phyloP scores from a whole-genome alignment of 2,329 filamentous ascomycete genomes.

The Raffaelea arxii region DNA sequence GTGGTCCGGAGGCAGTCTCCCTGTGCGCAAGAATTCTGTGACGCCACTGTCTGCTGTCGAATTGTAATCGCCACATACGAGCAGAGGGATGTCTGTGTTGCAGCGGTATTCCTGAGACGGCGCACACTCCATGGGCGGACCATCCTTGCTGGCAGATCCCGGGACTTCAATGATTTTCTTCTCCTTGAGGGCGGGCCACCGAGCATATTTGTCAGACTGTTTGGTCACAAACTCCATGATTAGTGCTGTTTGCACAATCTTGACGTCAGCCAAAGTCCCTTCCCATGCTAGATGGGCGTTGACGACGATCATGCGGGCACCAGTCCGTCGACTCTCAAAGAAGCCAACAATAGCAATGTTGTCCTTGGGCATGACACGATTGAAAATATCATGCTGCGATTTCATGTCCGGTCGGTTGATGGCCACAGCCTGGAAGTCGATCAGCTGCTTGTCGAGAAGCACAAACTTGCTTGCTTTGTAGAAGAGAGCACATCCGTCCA shows the following conservation, averaged over 20 bases:
- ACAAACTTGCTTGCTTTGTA: conserved; percentile 84
- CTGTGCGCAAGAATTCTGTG: conserved; percentile 79
- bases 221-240: conserved; percentile 87
- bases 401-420: conserved; percentile 97
- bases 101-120: conserved; percentile 81
- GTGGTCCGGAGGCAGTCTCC: conserved; percentile 68
- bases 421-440: conserved; percentile 84
- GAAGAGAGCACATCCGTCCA: conserved; percentile 95
- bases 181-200: conserved; percentile 71
- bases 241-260: conserved; percentile 91
- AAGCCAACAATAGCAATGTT: conserved; percentile 90
- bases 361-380: conserved; percentile 96
- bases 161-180: conserved; percentile 52
- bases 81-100: conserved; percentile 77
- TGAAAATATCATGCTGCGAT: conserved; percentile 94
- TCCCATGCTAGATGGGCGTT: conserved; percentile 97
- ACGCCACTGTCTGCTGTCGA: conserved; percentile 80
- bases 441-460: conserved; percentile 83
- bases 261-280: conserved; percentile 81
- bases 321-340: conserved; percentile 83
- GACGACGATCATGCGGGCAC: conserved; percentile 83
- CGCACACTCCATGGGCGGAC: conserved; percentile 52
- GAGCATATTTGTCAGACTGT: conserved; percentile 74
- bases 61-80: conserved; percentile 96
- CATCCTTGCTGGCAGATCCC: conserved; percentile 25